Percentiles rank a stretch among this genome's conserved stretches.
phyloP scores from a whole-genome alignment of 1,139 yeast species.

The Candida sp. region DNA sequence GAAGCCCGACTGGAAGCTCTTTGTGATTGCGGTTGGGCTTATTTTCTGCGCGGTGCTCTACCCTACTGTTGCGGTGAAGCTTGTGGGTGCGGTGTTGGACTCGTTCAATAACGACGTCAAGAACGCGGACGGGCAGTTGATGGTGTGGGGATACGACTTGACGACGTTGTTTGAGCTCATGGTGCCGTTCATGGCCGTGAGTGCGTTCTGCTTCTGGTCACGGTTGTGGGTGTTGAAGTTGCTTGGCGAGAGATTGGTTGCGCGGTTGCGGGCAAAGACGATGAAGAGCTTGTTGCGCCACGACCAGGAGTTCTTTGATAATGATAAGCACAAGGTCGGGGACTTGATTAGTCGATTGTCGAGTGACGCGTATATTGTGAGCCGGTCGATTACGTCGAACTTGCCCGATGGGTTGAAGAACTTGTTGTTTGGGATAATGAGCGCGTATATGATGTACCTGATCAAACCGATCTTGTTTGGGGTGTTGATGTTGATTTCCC shows the following conservation, averaged over 20 bases:
- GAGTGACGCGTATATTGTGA: slow-evolving; percentile 58
- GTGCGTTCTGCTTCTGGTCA: slow-evolving; percentile 55
- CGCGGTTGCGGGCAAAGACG: slow-evolving; percentile 50
- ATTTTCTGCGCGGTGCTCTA: slow-evolving; percentile 51
- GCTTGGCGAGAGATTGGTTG: slow-evolving; percentile 47
- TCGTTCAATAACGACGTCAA: slow-evolving; percentile 41
- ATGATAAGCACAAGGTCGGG: slow-evolving; percentile 59
- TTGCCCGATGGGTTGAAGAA: slow-evolving; percentile 55
- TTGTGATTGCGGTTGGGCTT: slow-evolving; percentile 44
- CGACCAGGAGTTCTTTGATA: slow-evolving; percentile 55
- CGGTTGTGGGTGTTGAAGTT: slow-evolving; percentile 51
- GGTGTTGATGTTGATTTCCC: slow-evolving; percentile 54
- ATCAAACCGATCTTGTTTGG: slow-evolving; percentile 51
- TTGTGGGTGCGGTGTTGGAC: slow-evolving; percentile 53
- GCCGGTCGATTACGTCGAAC: slow-evolving; percentile 47
- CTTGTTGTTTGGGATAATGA: slow-evolving; percentile 45
- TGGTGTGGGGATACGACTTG: slow-evolving; percentile 52
- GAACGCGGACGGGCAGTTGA: slow-evolving; percentile 44
- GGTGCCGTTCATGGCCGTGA: slow-evolving; percentile 50
- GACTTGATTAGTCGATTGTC: slow-evolving; percentile 56
- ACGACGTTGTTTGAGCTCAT: slow-evolving; percentile 44
- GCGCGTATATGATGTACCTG: slow-evolving; percentile 52
- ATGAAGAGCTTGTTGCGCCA: slow-evolving; percentile 56
- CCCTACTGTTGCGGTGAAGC: slow-evolving; percentile 49
- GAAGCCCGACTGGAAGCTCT: slow-evolving; percentile 42